Conservation (phyloP, 2,329 filamentous ascomycete genomes). For the Elsinoe arachidis region DNA sequence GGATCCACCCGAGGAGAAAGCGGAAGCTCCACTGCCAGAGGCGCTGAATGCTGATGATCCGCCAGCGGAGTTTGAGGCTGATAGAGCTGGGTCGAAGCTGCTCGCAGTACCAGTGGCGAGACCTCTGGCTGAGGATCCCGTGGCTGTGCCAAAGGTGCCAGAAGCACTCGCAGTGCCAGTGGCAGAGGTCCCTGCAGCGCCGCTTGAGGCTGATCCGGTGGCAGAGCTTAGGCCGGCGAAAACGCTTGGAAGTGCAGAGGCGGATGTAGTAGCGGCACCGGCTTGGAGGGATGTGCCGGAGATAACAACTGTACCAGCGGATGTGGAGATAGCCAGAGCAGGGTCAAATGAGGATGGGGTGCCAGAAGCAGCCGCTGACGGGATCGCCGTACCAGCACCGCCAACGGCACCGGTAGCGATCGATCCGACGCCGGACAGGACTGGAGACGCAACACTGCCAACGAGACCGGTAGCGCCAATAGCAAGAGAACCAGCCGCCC, state of each 20-base stretch:
- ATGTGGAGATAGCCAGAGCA: not conserved
- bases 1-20: not conserved
- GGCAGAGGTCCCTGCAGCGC: not conserved
- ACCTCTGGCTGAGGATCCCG: no score
- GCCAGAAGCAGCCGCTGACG: not conserved
- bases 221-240: not conserved
- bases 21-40: not conserved
- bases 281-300: not conserved
- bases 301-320: not conserved
- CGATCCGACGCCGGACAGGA: not conserved
- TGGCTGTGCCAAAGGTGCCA: not conserved
- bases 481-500: not conserved
- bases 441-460: not conserved
- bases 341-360: not conserved
- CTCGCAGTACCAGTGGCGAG: not conserved
- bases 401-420: not conserved
- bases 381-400: not conserved
- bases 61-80: not conserved
- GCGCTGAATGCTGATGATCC: not conserved
- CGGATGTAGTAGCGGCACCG: not conserved
- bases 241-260: not conserved
- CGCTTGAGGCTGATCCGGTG: not conserved
- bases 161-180: not conserved
- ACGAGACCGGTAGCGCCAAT: not conserved
- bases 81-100: not conserved